phyloP scores from a whole-genome alignment of 345 rosid genomes.

The Xanthoceras sorbifolium region DNA sequence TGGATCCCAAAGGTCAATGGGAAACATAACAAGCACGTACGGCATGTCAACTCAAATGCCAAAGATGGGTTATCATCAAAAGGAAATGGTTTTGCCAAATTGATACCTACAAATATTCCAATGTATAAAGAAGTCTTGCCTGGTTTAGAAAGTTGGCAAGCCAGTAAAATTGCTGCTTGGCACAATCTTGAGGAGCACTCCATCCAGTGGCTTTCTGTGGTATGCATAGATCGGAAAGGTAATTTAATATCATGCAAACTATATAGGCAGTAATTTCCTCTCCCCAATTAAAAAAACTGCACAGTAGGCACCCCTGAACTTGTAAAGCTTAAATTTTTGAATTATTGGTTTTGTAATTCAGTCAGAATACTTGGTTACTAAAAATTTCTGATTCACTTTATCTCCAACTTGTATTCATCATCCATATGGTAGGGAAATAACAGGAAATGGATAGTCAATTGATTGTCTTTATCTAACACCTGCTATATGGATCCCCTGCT shows the following conservation, averaged over 20 bases:
- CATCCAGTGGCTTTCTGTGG: slow-evolving; percentile 86
- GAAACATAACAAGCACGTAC: slow-evolving; percentile 69
- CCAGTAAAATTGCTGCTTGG: slow-evolving; percentile 85
- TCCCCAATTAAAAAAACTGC: neutral
- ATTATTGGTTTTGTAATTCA: neutral
- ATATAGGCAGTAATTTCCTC: neutral
- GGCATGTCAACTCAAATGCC: slow-evolving; percentile 41
- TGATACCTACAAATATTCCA: slow-evolving; percentile 67
- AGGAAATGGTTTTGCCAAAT: slow-evolving; percentile 66
- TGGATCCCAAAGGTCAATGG: slow-evolving; percentile 85
- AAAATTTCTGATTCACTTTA: neutral
- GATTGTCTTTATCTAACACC: neutral
- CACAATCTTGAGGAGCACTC: slow-evolving; percentile 91
- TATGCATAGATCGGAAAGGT: slow-evolving; percentile 90
- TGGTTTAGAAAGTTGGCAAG: slow-evolving; percentile 84
- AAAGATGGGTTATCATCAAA: slow-evolving; percentile 47
- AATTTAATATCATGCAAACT: slow-evolving; percentile 21
- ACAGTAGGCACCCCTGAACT: neutral
- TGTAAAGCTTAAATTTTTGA: neutral
- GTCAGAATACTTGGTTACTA: neutral
- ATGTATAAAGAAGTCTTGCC: slow-evolving; percentile 78
- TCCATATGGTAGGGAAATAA: neutral
- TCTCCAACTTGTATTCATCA: neutral
- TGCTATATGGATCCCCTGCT: neutral
- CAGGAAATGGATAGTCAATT: neutral